Conservation (phyloP, 495 filamentous ascomycete genomes). For the Penicillium tannophilum region DNA sequence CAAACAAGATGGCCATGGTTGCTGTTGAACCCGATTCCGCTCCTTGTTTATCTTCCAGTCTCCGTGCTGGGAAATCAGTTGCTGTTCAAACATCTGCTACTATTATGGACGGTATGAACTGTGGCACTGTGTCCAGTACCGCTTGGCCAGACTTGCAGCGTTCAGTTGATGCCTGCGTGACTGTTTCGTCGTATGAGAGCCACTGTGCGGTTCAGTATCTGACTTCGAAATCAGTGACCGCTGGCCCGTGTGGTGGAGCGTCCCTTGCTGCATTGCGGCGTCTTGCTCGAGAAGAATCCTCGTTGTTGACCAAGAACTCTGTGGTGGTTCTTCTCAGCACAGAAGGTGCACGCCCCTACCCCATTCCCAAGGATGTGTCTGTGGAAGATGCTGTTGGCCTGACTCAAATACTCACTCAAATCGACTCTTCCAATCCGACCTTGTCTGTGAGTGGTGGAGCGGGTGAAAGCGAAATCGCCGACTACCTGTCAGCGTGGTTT, state of each 20-base stretch:
- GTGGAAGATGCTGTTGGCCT: slow-evolving; percentile 37
- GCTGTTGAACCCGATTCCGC: slow-evolving; percentile 67
- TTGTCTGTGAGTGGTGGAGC: slow-evolving; percentile 38
- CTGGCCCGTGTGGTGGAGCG: slow-evolving; percentile 67
- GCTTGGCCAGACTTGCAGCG: slow-evolving; percentile 60
- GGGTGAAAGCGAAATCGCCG: slow-evolving; percentile 44
- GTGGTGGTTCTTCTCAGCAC: slow-evolving; percentile 58
- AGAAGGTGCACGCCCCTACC: slow-evolving; percentile 47
- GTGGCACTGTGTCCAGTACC: slow-evolving; percentile 62
- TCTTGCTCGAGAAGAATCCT: slow-evolving; percentile 29
- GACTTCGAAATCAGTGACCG: slow-evolving; percentile 41
- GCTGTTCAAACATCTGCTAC: slow-evolving; percentile 52
- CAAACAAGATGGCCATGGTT: slow-evolving; percentile 41
- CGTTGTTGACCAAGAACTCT: slow-evolving; percentile 43
- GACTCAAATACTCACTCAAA: slow-evolving; percentile 42
- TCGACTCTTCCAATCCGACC: slow-evolving; percentile 48
- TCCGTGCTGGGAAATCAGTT: slow-evolving; percentile 46
- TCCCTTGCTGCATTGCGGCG: slow-evolving; percentile 58
- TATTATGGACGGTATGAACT: slow-evolving; percentile 71
- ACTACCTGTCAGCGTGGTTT: slow-evolving; percentile 47
- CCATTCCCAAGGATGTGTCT: slow-evolving; percentile 33
- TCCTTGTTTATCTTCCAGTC: slow-evolving; percentile 56
- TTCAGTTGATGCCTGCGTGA: slow-evolving; percentile 60
- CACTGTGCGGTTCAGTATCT: slow-evolving; percentile 56
- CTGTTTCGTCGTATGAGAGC: slow-evolving; percentile 57